Evolutionary conservation across 148 eudicot genomes (phyloP), one percentile per base, ranked within the genome.

Genomic region (Polygonum maritimum): DNA sequence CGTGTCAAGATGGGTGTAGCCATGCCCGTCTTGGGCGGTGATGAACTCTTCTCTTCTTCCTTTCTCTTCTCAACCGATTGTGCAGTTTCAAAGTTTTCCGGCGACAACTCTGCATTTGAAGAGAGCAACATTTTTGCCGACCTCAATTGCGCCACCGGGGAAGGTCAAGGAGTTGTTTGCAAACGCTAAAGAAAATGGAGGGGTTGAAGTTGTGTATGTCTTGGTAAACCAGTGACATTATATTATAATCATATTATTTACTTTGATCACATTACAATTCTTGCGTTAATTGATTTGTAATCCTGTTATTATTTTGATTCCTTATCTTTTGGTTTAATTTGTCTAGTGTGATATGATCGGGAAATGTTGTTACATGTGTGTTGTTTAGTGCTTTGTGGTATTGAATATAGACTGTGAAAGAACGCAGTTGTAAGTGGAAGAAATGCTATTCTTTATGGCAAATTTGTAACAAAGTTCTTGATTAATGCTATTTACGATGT

Each of bases 101-200:
- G 52, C 54, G 21, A 45, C 3, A 10, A 4, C 75, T 15, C 71
- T 11, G 13, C 13, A 33, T n/a, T 11, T 18, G 75, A 72, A 5
- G 36, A 72, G 11, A 44, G 16, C 45, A 2, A 72, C 54, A 12
- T 2, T 2, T 72, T 45, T 3, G 35, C 51, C 44, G 75, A 72
- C 54, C 52, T 72, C 35, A 72, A 26, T 36, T 72, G 75, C 8
- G 54, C 75, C 38, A 72, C 49, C 52, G 35, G 75, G 33, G 36
- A 14, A 0, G 75, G 75, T 72, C 52, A 22, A 41, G 75, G 75
- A 19, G 75, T 72, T 44, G 75, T 72, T 44, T 72, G 75, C 75
- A 72, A 72, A 16, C 75, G 75, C 54, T 72, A 72, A 44, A 2
- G 3, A 36, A 13, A 60, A 26, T 11, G 67, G 35, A 26, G 8